Evolutionary conservation across 2,329 filamentous ascomycete genomes (phyloP), one percentile per base, ranked within the genome.

Genomic region (Talaromyces pinophilus): DNA sequence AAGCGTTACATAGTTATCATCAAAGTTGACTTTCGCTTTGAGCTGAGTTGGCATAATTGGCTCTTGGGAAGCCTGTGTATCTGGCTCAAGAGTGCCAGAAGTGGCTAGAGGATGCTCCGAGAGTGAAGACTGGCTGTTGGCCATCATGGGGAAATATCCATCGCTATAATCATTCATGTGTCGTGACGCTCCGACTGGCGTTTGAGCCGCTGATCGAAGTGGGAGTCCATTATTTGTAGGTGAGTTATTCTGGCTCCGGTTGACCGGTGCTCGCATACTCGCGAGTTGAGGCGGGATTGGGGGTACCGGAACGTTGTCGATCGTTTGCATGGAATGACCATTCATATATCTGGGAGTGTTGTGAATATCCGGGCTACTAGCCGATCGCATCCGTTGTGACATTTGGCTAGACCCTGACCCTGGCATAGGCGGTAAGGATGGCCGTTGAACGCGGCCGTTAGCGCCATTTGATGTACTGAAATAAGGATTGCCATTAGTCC

Each of bases 291-390:
- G 81, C 28, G 91, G 91, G 62, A 93, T 93, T 5, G 91, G 90
- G 7, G 91, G 91, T 13, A 93, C 90, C 5, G 91, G 91, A 5
- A 92, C 85, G 69, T 82, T 81, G 68, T 83, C 82, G 38, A 79
- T 76, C 77, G 82, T 79, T 78, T 82, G 76, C 82, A 85, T 76
- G 78, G 83, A 78, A 86, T 86, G 69, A 1, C 60, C 60, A 83
- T 69, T 88, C 84, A 74, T 77, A 68, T 81, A 81, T 59, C 81
- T 81, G 67, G 80, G 77, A 15, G 76, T 73, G 35, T 65, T 88
- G 63, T 96, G 92, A 72, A 97, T 97, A 76, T 98, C 93, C 7
- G 95, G 94, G 69, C 93, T 97, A 80, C 94, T 98, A 74, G 96
- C 96, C 44, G 93, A 97, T 70, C 95, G 87, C 80, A 92, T 90